A percentile compares a stretch with the other conserved stretches of the same genome.
Conservation (phyloP, 768 basidiomycete species). For the Postia placenta region DNA sequence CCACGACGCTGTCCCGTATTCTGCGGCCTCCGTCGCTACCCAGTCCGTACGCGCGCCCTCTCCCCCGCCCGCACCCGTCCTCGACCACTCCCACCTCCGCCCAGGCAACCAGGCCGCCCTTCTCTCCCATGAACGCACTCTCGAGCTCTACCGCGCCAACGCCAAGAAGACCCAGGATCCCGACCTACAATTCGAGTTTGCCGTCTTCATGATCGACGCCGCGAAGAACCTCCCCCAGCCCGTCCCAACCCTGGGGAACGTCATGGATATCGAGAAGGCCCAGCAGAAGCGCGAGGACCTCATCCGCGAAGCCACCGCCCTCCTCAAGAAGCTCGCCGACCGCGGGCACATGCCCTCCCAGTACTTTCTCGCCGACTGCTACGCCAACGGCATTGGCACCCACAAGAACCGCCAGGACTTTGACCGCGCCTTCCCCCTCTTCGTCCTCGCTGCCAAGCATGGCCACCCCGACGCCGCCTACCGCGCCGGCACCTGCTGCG, state of each 20-base stretch:
- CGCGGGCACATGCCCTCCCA: slow-evolving; percentile 92
- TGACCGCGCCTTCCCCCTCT: slow-evolving; percentile 93
- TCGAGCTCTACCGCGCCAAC: slow-evolving; percentile 95
- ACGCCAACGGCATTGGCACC: slow-evolving; percentile 96
- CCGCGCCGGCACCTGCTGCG: slow-evolving; percentile 94
- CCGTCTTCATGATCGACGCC: slow-evolving; percentile 98
- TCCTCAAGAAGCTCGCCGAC: slow-evolving; percentile 90
- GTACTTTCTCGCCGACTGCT: slow-evolving; percentile 98
- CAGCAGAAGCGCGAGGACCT: slow-evolving; percentile 82
- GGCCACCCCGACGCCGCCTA: slow-evolving; percentile 94
- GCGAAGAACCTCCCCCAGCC: slow-evolving; percentile 86
- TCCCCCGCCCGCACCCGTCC: slow-evolving; percentile 60
- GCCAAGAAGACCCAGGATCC: slow-evolving; percentile 99
- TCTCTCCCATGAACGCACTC: slow-evolving; percentile 90
- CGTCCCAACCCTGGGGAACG: slow-evolving; percentile 58
- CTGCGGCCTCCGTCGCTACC: slow-evolving; percentile 17
- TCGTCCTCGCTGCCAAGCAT: slow-evolving; percentile 94
- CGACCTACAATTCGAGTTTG: slow-evolving; percentile 96
- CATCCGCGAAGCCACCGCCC: slow-evolving; percentile 76
- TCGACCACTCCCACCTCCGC: slow-evolving; percentile 88
- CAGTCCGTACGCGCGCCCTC: slow-evolving; percentile 54
- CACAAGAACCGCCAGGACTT: slow-evolving; percentile 89
- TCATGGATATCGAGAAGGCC: slow-evolving; percentile 77
- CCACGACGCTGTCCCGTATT: slow-evolving; percentile 10
- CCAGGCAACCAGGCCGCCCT: slow-evolving; percentile 91